Conservation (phyloP, 140 eudicot species). For the Ambrosia hybrid region DNA sequence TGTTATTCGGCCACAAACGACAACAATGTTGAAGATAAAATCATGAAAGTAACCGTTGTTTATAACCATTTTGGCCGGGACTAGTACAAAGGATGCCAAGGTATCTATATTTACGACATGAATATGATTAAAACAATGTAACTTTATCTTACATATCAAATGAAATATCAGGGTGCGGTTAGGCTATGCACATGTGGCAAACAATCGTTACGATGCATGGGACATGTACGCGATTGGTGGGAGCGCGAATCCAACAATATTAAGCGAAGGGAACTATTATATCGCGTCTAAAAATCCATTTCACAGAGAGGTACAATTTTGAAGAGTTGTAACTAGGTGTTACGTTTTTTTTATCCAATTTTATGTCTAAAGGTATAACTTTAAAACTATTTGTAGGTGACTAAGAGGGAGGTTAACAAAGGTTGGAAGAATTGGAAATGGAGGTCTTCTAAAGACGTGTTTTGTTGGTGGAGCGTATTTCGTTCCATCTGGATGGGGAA, state of each 20-base stretch:
- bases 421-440: conserved; percentile 80
- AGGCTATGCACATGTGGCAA: conserved; percentile 79
- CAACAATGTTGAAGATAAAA: conserved; percentile 40
- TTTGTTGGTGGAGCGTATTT: conserved; percentile 68
- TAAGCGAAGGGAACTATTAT: conserved; percentile 73
- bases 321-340: background rate
- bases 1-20: conserved; percentile 66
- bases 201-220: conserved; percentile 68
- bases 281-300: conserved; percentile 39
- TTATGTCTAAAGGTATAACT: background rate
- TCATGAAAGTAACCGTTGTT: conserved; percentile 58
- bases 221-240: conserved; percentile 73
- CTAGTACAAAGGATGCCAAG: conserved; percentile 74
- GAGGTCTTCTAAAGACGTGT: conserved; percentile 63
- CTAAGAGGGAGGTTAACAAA: conserved; percentile 52
- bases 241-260: conserved; percentile 61
- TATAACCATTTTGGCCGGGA: conserved; percentile 64
- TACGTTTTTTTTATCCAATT: background rate
- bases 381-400: conserved; percentile 40
- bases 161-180: conserved; percentile 47
- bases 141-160: conserved; percentile 4
- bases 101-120: conserved; percentile 21
- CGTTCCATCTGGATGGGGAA: conserved; percentile 65
- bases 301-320: conserved; percentile 44
- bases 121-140: background rate